These are phyloP conservation scores for Xylariaceae sp. DNA, from an alignment of 2,329 filamentous ascomycete genomes.

Conservation along the genomic window DNA sequence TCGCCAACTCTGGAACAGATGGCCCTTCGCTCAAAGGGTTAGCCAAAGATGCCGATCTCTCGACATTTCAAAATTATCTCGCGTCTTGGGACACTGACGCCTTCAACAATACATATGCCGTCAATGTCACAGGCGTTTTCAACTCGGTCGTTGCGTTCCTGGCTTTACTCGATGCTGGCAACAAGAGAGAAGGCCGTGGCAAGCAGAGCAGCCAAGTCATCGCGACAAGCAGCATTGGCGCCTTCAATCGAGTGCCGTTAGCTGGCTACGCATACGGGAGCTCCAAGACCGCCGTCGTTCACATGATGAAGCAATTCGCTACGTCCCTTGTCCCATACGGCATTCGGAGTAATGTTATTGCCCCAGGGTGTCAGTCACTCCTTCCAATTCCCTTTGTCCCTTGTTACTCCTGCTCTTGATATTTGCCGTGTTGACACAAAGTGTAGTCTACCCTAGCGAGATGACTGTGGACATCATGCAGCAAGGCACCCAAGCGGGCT, in stretches of 20 bases:
- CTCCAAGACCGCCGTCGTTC: slow-evolving; percentile 63
- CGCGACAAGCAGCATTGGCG: slow-evolving; percentile 62
- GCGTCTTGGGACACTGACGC: slow-evolving; percentile 39
- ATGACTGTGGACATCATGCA: slow-evolving; percentile 38
- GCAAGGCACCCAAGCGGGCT: slow-evolving; percentile 16
- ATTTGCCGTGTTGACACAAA: background rate
- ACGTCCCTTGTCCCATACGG: slow-evolving; percentile 56
- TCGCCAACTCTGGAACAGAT: slow-evolving; percentile 56
- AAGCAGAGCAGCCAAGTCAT: slow-evolving; percentile 47
- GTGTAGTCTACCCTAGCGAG: slow-evolving; percentile 44
- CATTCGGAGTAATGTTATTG: slow-evolving; percentile 38
- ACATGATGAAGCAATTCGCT: slow-evolving; percentile 64
- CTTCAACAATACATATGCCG: slow-evolving; percentile 57
- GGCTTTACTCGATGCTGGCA: slow-evolving; percentile 54
- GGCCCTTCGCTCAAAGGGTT: slow-evolving; percentile 37
- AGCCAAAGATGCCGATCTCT: slow-evolving; percentile 28
- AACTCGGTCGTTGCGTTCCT: slow-evolving; percentile 63
- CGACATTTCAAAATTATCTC: slow-evolving; percentile 18
- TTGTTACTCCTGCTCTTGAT: background rate
- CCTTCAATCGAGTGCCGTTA: slow-evolving; percentile 57
- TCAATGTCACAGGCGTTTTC: slow-evolving; percentile 60
- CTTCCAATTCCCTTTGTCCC: background rate
- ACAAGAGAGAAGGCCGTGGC: slow-evolving; percentile 46
- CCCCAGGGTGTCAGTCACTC: slow-evolving; percentile 26
- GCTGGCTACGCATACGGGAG: slow-evolving; percentile 65